phyloP scores from a whole-genome alignment of 768 basidiomycete species.

The Gloeophyllum trabeum region DNA sequence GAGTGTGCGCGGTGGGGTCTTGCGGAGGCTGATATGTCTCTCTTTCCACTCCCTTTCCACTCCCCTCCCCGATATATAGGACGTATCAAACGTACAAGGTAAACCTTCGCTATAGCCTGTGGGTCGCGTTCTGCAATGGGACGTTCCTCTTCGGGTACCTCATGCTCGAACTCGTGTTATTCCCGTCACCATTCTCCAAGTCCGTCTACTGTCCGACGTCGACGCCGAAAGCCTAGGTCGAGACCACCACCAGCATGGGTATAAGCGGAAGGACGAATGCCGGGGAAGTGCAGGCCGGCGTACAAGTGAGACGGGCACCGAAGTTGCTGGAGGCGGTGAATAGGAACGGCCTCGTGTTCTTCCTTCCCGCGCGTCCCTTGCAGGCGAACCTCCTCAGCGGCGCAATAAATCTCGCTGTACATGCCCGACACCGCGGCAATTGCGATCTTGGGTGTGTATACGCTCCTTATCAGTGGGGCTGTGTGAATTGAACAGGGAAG shows the following conservation, averaged over 20 bases:
- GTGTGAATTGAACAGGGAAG: conserved; percentile 44
- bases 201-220: conserved; percentile 23
- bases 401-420: conserved; percentile 84
- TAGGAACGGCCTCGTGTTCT: conserved; percentile 65
- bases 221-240: conserved; percentile 20
- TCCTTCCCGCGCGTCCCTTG: conserved; percentile 56
- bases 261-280: no score
- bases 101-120: conserved; percentile 81
- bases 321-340: conserved; percentile 74
- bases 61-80: no score
- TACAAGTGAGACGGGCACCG: no score
- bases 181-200: conserved; percentile 28
- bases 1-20: conserved; percentile 31
- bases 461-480: conserved; percentile 39
- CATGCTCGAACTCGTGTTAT: conserved; percentile 61
- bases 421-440: conserved; percentile 43
- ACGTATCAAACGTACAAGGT: conserved; percentile 48
- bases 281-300: no score
- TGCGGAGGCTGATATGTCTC: conserved; percentile 48
- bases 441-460: conserved; percentile 50
- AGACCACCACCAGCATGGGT: no score
- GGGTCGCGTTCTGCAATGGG: conserved; percentile 84
- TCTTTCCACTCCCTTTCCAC: background rate
- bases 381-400: conserved; percentile 89
- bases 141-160: conserved; percentile 78